Evolutionary conservation across 2,329 filamentous ascomycete genomes (phyloP), one percentile per base, ranked within the genome.

Genomic region (Aspergillus texensis): DNA sequence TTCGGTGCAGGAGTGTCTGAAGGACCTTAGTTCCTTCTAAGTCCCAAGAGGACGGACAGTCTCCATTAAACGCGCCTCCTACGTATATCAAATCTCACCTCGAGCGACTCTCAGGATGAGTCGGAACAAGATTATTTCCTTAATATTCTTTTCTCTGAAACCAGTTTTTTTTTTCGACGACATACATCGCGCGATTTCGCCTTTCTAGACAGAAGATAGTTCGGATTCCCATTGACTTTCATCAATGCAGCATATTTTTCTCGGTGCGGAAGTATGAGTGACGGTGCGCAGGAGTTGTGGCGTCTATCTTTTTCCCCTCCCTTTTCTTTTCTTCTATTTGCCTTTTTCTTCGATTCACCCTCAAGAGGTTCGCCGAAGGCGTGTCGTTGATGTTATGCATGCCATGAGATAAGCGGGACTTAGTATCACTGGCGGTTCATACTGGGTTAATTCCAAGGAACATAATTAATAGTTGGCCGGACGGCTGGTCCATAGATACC

Each of bases 381-480:
- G 58, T 57, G 60, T 59, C 43, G 56, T 58, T 62, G 48, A 59
- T 36, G 50, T 63, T 32, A 64, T 68, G 61, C 62, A 64, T 66
- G 63, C 65, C 65, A 66, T 66, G 61, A 62, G 41, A 65, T 63
- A 57, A 67, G 65, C 66, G 32, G 64, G 67, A 66, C 67, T 68
- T 68, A 52, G 56, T 39, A 67, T 63, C 64, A 68, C 63, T 59
- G 63, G 55, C 59, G 48, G 45, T 66, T 66, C 57, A 65, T 61
- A 60, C 57, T 64, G 58, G 63, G 57, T 65, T 66, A 66, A 62
- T 59, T 65, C 62, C 45, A 65, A 54, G 57, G 57, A 39, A 68
- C 62, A 69, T 69, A 65, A 66, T 69, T 45, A 60, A 70, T 66
- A 61, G 59, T 66, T 65, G 53, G 53, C 64, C 61, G 14, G 45